Evolutionary conservation across 2,329 filamentous ascomycete genomes (phyloP), one percentile per base, ranked within the genome.

Genomic region (Hawksworthiomyces lignivorus): DNA sequence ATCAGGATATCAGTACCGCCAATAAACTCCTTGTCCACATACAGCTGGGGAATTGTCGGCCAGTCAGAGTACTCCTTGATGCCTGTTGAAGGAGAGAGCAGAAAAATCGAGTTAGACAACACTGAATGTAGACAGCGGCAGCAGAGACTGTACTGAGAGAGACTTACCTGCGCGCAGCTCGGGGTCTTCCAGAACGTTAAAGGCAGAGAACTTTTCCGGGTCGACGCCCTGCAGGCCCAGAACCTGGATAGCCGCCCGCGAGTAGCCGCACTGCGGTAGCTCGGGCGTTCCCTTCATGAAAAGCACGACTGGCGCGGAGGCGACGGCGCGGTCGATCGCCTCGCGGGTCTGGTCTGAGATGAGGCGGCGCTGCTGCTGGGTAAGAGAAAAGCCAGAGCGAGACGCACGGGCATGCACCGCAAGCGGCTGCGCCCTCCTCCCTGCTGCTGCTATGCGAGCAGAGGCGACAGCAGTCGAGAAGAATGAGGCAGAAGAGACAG

Each of bases 31-130:
- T 90, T 90, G 49, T 94, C 80, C 39, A 98, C 73, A 65, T 97
- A 98, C 15, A 98, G 74, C 64, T 98, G 92, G 7, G 92, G 92
- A 60, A 98, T 97, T 17, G 92, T 98, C 12, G 92, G 92, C 92
- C 92, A 98, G 61, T 97, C 92, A 2, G 89, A 95, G 72, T 92
- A 98, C 67, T 98, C 90, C 69, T 98, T 98, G 69, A 98, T 95
- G 39, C 92, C 90, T 89, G 51, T 32, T 33, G 6, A 31, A 26
- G 8, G 24, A 26, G 12, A 26, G 8, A 26, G 12, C 8, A 4
- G 9, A n/a, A 36, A 17, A 17, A 4, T 15, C 31, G n/a, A 39
- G 15, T 17, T 34, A 36, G 8, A 22, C 34, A 39, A 26, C 28
- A 19, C 31, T 35, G 15, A 24, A 43, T 14, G 2, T 10, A 44